A percentile compares a stretch with the other conserved stretches of the same genome.
phyloP scores from a whole-genome alignment of 2,329 filamentous ascomycete species.

The Sarocladiaceae sp. region DNA sequence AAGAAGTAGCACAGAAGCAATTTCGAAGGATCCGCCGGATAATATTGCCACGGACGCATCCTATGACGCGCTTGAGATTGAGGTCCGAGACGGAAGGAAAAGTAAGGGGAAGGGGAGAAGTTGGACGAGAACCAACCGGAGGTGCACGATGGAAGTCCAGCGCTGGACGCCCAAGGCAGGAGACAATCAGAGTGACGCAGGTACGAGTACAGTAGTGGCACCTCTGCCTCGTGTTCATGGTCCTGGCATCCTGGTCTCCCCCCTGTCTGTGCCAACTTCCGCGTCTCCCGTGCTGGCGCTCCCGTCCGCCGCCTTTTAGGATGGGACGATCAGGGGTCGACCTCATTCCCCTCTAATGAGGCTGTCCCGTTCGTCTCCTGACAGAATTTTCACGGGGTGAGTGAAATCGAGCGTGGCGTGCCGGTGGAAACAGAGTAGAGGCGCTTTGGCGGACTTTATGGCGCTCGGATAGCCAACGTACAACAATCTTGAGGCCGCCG shows the following conservation, averaged over 20 bases:
- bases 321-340: conserved; percentile 7
- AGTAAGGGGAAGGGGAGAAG: neutral
- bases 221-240: neutral
- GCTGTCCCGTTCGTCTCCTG: neutral
- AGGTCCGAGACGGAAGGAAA: neutral
- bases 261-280: conserved; percentile 8
- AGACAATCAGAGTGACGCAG: conserved; percentile 6
- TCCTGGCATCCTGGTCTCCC: conserved; percentile 6
- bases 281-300: conserved; percentile 7
- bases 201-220: neutral
- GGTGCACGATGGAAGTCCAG: neutral
- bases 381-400: conserved; percentile 5
- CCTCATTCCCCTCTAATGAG: conserved; percentile 5
- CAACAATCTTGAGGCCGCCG: no score
- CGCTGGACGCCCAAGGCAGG: no score
- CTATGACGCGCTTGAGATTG: neutral
- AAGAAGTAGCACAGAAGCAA: neutral
- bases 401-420: neutral
- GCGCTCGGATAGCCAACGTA: no score
- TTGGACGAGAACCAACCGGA: conserved; percentile 1
- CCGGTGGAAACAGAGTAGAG: neutral
- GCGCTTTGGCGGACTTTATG: neutral
- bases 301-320: conserved; percentile 7
- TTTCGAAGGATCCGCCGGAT: neutral
- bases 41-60: neutral